Conservation (phyloP, 768 basidiomycete genomes). For the Panellus pusillus region DNA sequence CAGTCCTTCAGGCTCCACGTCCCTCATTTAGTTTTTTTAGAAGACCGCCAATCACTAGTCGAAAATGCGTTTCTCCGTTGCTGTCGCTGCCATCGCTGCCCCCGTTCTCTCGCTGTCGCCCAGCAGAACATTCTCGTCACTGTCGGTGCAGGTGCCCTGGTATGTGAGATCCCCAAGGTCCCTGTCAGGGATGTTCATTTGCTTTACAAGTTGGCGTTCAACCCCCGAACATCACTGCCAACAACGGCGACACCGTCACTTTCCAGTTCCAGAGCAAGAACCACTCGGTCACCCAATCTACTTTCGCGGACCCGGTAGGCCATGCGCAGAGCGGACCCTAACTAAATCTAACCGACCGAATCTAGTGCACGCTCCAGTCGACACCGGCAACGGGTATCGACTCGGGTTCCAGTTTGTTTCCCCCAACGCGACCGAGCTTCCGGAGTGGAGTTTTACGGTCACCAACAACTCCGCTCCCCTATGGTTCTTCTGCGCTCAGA, state of each 20-base stretch:
- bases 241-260: slow-evolving; percentile 45
- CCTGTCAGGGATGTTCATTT: neutral
- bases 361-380: slow-evolving; percentile 37
- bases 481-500: slow-evolving; percentile 66
- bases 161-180: slow-evolving; percentile 19
- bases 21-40: slow-evolving; percentile 22
- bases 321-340: too few species aligned
- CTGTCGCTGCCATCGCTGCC: slow-evolving; percentile 39
- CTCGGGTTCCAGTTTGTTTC: slow-evolving; percentile 48
- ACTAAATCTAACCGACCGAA: too few species aligned
- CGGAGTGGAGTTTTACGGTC: slow-evolving; percentile 48
- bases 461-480: slow-evolving; percentile 46
- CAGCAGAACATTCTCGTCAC: slow-evolving; percentile 37
- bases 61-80: slow-evolving; percentile 54
- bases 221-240: slow-evolving; percentile 41
- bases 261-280: slow-evolving; percentile 55
- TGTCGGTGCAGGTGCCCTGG: slow-evolving; percentile 43
- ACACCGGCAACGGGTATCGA: slow-evolving; percentile 40
- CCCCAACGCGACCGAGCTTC: slow-evolving; percentile 33
- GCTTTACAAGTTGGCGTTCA: slow-evolving; percentile 35
- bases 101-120: slow-evolving; percentile 35
- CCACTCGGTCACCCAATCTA: slow-evolving; percentile 60
- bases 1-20: slow-evolving; percentile 35
- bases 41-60: slow-evolving; percentile 25
- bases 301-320: slow-evolving; percentile 45